A percentile compares a stretch with the other conserved stretches of the same genome.
phyloP scores from a whole-genome alignment of 2,329 filamentous ascomycete genomes.

The Stenocarpella maydis region DNA sequence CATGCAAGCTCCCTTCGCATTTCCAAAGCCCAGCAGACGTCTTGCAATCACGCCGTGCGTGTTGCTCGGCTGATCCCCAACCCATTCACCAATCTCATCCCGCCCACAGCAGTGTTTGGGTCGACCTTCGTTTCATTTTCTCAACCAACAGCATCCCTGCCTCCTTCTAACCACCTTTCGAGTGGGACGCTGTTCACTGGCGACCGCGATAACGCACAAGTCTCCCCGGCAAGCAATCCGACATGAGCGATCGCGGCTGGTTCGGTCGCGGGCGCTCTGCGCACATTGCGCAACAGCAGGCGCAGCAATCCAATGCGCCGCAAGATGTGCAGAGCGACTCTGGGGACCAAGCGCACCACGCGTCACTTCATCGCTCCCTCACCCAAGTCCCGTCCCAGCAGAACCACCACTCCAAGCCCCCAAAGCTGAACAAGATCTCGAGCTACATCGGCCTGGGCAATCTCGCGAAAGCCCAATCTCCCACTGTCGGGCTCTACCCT shows the following conservation, averaged over 20 bases:
- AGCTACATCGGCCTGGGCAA: conserved; percentile 33
- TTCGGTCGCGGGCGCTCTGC: conserved; percentile 23
- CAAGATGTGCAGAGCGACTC: neutral
- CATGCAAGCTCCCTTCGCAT: neutral
- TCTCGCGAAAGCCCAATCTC: conserved; percentile 17
- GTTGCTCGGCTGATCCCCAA: neutral
- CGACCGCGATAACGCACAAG: neutral
- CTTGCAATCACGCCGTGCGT: too few relatives aligned
- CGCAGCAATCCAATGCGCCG: neutral
- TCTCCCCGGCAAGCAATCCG: neutral
- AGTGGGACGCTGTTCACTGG: neutral
- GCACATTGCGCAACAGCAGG: conserved; percentile 19
- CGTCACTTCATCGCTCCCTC: conserved; percentile 18
- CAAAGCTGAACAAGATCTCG: conserved; percentile 30
- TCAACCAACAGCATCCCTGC: neutral
- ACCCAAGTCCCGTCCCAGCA: conserved; percentile 24
- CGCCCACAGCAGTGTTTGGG: neutral
- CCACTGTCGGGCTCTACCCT: neutral
- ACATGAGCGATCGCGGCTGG: conserved; percentile 29
- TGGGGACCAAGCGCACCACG: neutral
- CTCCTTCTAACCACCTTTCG: neutral
- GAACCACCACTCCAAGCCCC: conserved; percentile 8
- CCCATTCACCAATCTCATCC: neutral
- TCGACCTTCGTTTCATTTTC: neutral
- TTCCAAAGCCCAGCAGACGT: neutral